Percentiles rank a stretch among this genome's conserved stretches.
Conservation (phyloP, 495 filamentous ascomycete species). For the Aspergillus heteromorphus region DNA sequence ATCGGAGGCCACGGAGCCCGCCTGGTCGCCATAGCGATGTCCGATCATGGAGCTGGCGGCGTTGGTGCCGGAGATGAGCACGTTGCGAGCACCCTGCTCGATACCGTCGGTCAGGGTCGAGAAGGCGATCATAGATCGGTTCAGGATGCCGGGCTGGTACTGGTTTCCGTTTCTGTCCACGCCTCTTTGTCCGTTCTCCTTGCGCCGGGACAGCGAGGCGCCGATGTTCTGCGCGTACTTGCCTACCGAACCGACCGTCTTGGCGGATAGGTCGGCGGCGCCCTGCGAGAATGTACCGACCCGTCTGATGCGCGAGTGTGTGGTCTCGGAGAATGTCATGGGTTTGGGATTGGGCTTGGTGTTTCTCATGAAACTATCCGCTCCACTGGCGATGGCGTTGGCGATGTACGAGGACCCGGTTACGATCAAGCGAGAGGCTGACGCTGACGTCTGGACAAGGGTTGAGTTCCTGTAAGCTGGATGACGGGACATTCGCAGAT, state of each 20-base stretch:
- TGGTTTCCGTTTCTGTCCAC: slow-evolving; percentile 52
- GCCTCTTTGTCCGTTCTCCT: slow-evolving; percentile 51
- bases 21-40: slow-evolving; percentile 81
- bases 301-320: slow-evolving; percentile 78
- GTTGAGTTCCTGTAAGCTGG: slow-evolving; percentile 84
- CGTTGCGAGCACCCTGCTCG: slow-evolving; percentile 70
- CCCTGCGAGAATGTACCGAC: slow-evolving; percentile 73
- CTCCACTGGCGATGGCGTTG: slow-evolving; percentile 66
- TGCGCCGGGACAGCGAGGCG: slow-evolving; percentile 62
- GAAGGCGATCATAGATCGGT: slow-evolving; percentile 95
- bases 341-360: slow-evolving; percentile 71
- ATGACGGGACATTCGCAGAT: slow-evolving; percentile 73
- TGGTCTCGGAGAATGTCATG: slow-evolving; percentile 79
- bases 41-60: slow-evolving; percentile 76
- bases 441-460: slow-evolving; percentile 83
- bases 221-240: slow-evolving; percentile 84
- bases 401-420: slow-evolving; percentile 74
- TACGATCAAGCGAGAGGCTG: slow-evolving; percentile 88
- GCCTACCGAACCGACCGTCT: slow-evolving; percentile 77
- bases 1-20: slow-evolving; percentile 63
- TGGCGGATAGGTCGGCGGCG: slow-evolving; percentile 73
- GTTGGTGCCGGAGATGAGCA: slow-evolving; percentile 65
- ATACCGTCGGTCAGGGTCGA: slow-evolving; percentile 92
- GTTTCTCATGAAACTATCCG: slow-evolving; percentile 74
- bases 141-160: slow-evolving; percentile 86